These are phyloP conservation scores for Metschnikowia rubicola DNA, from an alignment of 805 yeast genomes.

Conservation along the genomic window DNA sequence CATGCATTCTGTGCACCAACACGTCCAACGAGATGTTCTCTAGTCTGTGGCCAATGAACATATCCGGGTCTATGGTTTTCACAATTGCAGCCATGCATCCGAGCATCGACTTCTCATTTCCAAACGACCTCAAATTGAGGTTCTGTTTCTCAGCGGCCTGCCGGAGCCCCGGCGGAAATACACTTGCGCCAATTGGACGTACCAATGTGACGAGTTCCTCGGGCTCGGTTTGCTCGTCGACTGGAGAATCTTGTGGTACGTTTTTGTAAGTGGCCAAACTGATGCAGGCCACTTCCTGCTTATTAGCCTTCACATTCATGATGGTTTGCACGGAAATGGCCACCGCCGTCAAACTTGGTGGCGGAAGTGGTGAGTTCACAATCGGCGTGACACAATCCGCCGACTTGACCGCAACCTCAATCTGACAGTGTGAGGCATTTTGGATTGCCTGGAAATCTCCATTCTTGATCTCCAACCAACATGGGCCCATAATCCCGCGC, in stretches of 20 bases:
- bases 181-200: slow-evolving; percentile 65
- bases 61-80: slow-evolving; percentile 82
- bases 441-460: slow-evolving; percentile 57
- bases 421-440: slow-evolving; percentile 73
- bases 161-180: slow-evolving; percentile 75
- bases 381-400: slow-evolving; percentile 50
- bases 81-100: slow-evolving; percentile 71
- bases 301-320: slow-evolving; percentile 67
- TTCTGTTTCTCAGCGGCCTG: slow-evolving; percentile 55
- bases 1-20: slow-evolving; percentile 75
- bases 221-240: slow-evolving; percentile 58
- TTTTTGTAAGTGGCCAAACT: slow-evolving; percentile 69
- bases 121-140: slow-evolving; percentile 54
- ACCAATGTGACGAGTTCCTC: slow-evolving; percentile 65
- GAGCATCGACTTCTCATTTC: slow-evolving; percentile 70
- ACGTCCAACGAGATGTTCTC: slow-evolving; percentile 78
- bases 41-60: slow-evolving; percentile 80
- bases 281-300: slow-evolving; percentile 84
- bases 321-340: slow-evolving; percentile 78
- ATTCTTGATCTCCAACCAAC: slow-evolving; percentile 79
- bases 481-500: slow-evolving; percentile 91
- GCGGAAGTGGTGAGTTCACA: slow-evolving; percentile 44
- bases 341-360: slow-evolving; percentile 64
- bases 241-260: slow-evolving; percentile 72
- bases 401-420: slow-evolving; percentile 60